Evolutionary conservation across 2,329 filamentous ascomycete species (phyloP).

Genomic region (Pyrenochaeta sp.): DNA sequence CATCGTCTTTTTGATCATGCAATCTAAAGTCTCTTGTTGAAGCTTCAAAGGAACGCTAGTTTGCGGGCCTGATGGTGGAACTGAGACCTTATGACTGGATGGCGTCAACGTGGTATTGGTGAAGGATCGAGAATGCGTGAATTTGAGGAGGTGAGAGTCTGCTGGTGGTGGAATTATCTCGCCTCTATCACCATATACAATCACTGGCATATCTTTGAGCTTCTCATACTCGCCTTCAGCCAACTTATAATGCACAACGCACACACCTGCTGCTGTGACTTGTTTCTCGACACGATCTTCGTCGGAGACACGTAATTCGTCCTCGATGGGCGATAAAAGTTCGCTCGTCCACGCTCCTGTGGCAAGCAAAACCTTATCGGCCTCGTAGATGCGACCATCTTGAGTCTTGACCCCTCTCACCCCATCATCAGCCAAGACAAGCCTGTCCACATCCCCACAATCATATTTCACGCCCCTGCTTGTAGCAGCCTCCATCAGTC

Average conservation of each 20-base stretch:
- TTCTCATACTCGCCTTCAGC: background rate
- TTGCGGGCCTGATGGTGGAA: background rate
- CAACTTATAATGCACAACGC: background rate
- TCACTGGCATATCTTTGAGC: background rate
- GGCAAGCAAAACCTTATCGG: background rate
- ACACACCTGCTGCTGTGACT: background rate
- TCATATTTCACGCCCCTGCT: background rate
- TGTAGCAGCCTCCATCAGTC: background rate
- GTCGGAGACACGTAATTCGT: background rate
- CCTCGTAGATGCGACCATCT: background rate
- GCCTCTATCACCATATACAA: background rate
- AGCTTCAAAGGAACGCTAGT: background rate
- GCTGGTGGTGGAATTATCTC: background rate
- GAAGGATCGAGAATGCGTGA: background rate
- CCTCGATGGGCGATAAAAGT: background rate
- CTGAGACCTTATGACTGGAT: background rate
- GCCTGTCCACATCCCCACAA: background rate
- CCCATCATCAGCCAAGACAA: background rate
- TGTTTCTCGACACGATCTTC: background rate
- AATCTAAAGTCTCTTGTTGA: background rate
- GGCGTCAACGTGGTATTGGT: background rate
- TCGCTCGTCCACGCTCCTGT: background rate
- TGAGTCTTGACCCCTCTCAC: background rate
- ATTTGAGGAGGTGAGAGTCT: background rate
- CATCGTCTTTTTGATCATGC: background rate